Evolutionary conservation across 2,329 filamentous ascomycete species (phyloP), one percentile per base, ranked within the genome.

Genomic region (Malbranchea zuffiana): DNA sequence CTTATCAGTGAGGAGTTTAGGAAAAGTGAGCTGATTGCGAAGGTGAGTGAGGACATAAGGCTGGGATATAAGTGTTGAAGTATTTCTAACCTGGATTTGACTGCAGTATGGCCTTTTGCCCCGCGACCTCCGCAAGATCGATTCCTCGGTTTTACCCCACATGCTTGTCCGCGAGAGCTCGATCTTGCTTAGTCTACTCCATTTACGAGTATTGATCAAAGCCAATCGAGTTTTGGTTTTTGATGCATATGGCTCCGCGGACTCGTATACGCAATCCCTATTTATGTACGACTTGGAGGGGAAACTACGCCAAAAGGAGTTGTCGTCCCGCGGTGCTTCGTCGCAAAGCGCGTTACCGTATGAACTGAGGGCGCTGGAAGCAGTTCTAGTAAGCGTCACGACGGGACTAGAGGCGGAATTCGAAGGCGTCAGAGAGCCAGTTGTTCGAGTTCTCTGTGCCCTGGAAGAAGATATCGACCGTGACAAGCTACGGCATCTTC

Each of bases 231-330:
- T 98, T 5, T 74, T 98, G 16, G 79, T 98, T 4, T 96, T 98
- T 56, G 90, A 96, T 53, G 84, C 90, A 10, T 96, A 94, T 60
- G 90, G 90, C 19, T 90, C 85, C 26, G 87, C 85, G 42, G 85
- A 92, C 49, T 92, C 86, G 0, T 94, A 95, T 53, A 86, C 88
- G 20, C 90, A 96, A 58, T 94, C 86, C 3, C 76, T 90, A 10
- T 98, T 98, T 64, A 93, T 98, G 76, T 95, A 96, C 61, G 90
- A 96, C 54, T 66, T 98, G 13, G 86, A 96, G 58, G 84, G 84
- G 8, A 94, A 93, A 56, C 68, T 98, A 29, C 80, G 84, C 45
- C 85, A 94, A 54, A 88, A 86, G 57, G 71, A 48, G 8, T 37
- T 41, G 28, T 29, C 37, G 2, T 66, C 71, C 1, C 61, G 66